phyloP scores from a whole-genome alignment of 441 rosid species.

The Cnidoscolus chayamansa region DNA sequence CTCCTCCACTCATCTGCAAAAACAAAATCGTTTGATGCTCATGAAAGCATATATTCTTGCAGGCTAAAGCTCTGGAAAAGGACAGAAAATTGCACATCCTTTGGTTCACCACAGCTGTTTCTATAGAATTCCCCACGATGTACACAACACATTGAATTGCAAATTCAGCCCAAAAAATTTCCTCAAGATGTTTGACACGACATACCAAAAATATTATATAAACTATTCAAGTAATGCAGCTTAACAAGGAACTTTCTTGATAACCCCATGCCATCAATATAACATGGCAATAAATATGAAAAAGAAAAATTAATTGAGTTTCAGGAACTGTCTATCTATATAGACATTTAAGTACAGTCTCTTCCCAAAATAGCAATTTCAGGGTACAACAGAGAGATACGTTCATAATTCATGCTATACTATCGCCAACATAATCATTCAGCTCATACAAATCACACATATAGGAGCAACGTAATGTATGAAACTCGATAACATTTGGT shows the following conservation, averaged over 20 bases:
- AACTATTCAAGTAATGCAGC: neutral
- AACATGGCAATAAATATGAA: neutral
- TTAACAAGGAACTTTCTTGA: neutral
- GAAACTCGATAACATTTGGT: neutral
- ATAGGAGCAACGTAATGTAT: neutral
- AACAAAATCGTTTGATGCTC: conserved; percentile 7
- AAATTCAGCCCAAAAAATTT: conserved; percentile 5
- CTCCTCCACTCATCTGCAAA: conserved; percentile 54
- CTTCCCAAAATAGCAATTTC: neutral
- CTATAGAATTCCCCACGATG: neutral
- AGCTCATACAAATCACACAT: neutral
- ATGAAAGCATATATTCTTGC: neutral
- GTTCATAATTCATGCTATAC: too few relatives aligned
- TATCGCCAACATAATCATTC: neutral
- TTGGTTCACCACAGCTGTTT: neutral
- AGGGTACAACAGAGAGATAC: neutral
- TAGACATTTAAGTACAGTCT: neutral
- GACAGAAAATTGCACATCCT: too few relatives aligned
- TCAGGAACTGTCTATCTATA: neutral
- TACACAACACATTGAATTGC: neutral
- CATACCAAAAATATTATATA: neutral
- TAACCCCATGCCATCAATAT: neutral
- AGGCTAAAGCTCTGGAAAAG: neutral
- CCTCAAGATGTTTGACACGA: neutral
- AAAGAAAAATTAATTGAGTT: neutral